A percentile compares a stretch with the other conserved stretches of the same genome.
These are phyloP conservation scores for Thelonectria discophora DNA, from an alignment of 2,329 filamentous ascomycete genomes.

Conservation along the genomic window DNA sequence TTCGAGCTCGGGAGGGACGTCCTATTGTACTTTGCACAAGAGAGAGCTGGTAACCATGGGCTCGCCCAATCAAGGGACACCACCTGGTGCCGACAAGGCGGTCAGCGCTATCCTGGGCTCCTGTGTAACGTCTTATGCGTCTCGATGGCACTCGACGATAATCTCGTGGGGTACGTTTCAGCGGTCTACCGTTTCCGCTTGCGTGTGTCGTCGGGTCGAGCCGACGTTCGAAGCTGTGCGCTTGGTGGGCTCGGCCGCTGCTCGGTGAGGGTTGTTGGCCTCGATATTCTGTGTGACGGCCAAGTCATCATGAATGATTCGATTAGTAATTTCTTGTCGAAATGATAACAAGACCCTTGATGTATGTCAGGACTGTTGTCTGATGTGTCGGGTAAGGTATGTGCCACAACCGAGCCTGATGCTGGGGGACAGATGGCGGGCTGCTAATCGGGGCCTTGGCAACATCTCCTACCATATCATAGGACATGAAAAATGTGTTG, in stretches of 20 bases:
- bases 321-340: not conserved
- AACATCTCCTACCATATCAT: too few species aligned
- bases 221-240: conserved; percentile 2
- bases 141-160: not conserved
- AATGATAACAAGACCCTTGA: not conserved
- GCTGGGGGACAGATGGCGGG: too few species aligned
- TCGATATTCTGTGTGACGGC: conserved; percentile 2
- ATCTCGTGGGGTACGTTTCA: not conserved
- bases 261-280: conserved; percentile 1
- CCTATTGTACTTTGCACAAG: not conserved
- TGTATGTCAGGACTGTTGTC: not conserved
- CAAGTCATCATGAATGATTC: not conserved
- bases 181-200: conserved; percentile 1
- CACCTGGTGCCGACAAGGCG: conserved; percentile 9
- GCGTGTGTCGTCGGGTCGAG: not conserved
- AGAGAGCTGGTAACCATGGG: not conserved
- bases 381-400: not conserved
- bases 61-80: not conserved
- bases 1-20: not conserved
- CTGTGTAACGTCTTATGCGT: conserved; percentile 1
- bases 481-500: too few species aligned
- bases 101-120: not conserved
- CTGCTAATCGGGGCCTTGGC: too few species aligned
- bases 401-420: too few species aligned
- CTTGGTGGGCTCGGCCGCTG: not conserved